Base-by-base conservation (phyloP, 345 rosid species). In the Lagerstroemia speciosa region DNA sequence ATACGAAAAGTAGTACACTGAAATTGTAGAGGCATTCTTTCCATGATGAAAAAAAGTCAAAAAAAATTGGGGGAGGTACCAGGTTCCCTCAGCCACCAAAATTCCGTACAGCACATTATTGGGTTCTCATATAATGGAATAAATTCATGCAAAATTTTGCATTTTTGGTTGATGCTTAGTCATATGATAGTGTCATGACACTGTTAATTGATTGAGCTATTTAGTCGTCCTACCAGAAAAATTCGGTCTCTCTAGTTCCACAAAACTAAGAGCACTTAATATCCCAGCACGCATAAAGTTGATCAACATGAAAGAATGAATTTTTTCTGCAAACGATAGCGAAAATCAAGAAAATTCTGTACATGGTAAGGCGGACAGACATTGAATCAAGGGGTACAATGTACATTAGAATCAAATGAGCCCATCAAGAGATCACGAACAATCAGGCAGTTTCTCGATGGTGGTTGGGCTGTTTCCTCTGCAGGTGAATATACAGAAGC, bases 401-500 rank as follows among this genome's bases (percentile, higher is more conserved):
- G n/a, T 19, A 24, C 20, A 20, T 29, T n/a, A 12, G 26, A 31
- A 68, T 52, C 37, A 22, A 55, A 34, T 58, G 43, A 16, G 32
- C 55, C 24, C 26, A 33, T 48, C 64, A 68, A 33, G 8, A 55
- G 22, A 55, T 31, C 17, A 30, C 24, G 30, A 58, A 31, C 48
- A 37, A 57, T 33, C 43, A 68, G 27, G 27, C 41, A 31, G 19
- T 33, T 26, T 10, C 55, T 20, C 11, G 17, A 9, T 29, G 24
- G 24, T 0, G 14, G 31, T 22, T 43, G 8, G 6, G 61, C 5
- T 29, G 66, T 10, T 5, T 62, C 27, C 6, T 40, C 31, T 41
- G 73, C 66, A 73, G 50, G 62, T 74, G 72, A 8, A 65, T 79
- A 77, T 80, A 89, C 78, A 94, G 71, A 33, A 91, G 79, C 62